Evolutionary conservation across 768 basidiomycete genomes (phyloP).

Genomic region (Suillus alpinus): DNA sequence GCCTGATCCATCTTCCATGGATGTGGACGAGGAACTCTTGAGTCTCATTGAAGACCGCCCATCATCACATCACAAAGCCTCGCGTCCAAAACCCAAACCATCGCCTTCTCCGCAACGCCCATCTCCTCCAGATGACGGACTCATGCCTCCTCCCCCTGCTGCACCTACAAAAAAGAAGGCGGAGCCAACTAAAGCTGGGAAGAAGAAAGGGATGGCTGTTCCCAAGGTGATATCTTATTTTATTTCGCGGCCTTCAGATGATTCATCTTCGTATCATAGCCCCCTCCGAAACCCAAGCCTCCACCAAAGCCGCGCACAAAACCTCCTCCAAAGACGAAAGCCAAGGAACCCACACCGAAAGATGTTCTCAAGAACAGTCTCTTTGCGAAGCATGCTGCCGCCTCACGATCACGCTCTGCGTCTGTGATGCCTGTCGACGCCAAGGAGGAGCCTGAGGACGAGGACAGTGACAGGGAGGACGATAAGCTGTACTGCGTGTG

Average conservation of each 20-base stretch:
- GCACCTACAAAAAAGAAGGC: constrained; percentile 2
- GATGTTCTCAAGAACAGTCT: constrained; percentile 14
- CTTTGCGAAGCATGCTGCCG: constrained; percentile 20
- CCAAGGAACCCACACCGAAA: constrained; percentile 11
- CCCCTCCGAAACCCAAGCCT: constrained; percentile 26
- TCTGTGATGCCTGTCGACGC: constrained; percentile 59
- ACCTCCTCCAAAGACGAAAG: constrained; percentile 28
- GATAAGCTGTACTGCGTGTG: constrained; percentile 86
- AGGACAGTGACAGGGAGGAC: constrained; percentile 35
- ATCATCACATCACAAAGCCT: constrained; percentile 12
- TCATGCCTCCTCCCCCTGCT: constrained; percentile 12
- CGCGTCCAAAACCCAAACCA: constrained; percentile 10
- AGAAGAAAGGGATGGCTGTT: constrained; percentile 30
- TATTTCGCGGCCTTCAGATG: neutral
- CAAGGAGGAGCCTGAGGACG: constrained; percentile 54
- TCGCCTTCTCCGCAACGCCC: constrained; percentile 9
- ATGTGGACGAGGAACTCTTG: constrained; percentile 62
- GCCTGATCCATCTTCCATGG: constrained; percentile 37
- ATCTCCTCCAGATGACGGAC: constrained; percentile 9
- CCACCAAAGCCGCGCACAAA: constrained; percentile 32
- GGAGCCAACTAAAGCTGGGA: constrained; percentile 26
- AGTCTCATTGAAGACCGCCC: constrained; percentile 61
- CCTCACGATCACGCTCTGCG: constrained; percentile 62
- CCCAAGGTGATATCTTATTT: constrained; percentile 18
- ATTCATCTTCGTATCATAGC: constrained; percentile 10